Evolutionary conservation across 495 filamentous ascomycete species (phyloP), one percentile per base, ranked within the genome.

Genomic region (Wilcoxina mikolae): DNA sequence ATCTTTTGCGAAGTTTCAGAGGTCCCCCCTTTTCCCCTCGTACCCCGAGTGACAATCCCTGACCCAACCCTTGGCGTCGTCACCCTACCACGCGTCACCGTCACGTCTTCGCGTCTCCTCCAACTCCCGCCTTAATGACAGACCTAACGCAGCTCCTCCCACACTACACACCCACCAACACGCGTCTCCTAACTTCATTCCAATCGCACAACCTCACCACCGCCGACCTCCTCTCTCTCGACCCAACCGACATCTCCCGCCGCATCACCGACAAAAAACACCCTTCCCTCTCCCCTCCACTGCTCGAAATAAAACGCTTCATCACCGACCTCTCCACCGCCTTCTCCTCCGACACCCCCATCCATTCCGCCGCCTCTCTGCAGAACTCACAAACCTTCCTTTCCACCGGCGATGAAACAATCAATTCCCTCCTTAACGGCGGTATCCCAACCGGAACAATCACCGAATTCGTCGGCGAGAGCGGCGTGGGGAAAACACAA

Each of bases 401-500:
- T 68, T 94, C 84, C 71, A 90, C 86, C 4, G 72, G 90, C 20
- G 85, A 94, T 68, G 71, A 77, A 28, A 64, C 67, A 10, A 71
- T 98, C 12, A 88, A 98, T 74, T 68, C 65, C 10, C 76, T 83
- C 3, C 73, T 98, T 26, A 80, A 76, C 58, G 93, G 93, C 50
- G 93, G 93, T n/a, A 77, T 98, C 39, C 84, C 83, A 1, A 74
- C 79, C 2, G 83, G 85, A 39, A 83, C 85, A 66, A 71, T 98
- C 58, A 90, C 87, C 18, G 91, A 98, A 62, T 74, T 98, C 52
- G 87, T 85, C 2, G 93, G 93, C 33, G 91, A 95, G 71, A 20
- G 87, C 68, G 91, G 88, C 62, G 83, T 84, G 59, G 91, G 91
- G 63, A 98, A 98, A 73, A 95, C 93, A 15, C 93, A 98, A 68